Evolutionary conservation across 2,329 filamentous ascomycete species (phyloP).

Genomic region (Calonectria pseudoturangicola): DNA sequence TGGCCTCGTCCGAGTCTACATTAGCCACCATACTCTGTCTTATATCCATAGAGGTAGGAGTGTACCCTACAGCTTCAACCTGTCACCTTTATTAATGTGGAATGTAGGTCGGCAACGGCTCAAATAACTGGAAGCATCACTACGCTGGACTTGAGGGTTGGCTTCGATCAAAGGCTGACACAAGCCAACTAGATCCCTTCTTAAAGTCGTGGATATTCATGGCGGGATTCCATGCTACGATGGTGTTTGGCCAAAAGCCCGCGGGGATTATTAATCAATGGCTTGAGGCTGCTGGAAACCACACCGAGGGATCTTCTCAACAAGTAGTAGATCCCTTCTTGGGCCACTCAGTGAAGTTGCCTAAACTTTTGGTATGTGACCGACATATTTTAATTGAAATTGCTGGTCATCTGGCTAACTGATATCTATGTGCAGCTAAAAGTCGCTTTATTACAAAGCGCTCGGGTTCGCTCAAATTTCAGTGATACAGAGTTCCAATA

Average conservation of each 20-base stretch:
- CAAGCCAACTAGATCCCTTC: conserved; percentile 6
- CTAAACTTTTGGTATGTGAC: conserved; percentile 3
- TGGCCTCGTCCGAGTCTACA: conserved; percentile 8
- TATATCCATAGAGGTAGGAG: conserved; percentile 8
- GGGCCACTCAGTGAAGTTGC: conserved; percentile 20
- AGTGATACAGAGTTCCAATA: not conserved
- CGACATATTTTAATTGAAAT: not conserved
- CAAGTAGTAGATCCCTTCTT: conserved; percentile 22
- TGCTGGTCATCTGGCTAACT: not conserved
- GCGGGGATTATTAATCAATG: not conserved
- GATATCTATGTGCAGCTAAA: not conserved
- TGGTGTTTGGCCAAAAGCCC: conserved; percentile 10
- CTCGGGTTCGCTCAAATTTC: not conserved
- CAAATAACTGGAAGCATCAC: conserved; percentile 22
- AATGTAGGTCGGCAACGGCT: conserved; percentile 9
- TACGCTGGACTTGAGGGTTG: conserved; percentile 17
- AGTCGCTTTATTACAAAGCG: not conserved
- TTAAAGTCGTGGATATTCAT: conserved; percentile 20
- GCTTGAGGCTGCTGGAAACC: not conserved
- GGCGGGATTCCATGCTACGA: conserved; percentile 1
- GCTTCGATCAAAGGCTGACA: conserved; percentile 10
- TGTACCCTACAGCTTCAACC: not conserved
- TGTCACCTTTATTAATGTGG: not conserved
- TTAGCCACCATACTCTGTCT: conserved; percentile 17
- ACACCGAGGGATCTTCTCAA: not conserved